Evolutionary conservation across 192 early-diverging fungal genomes (phyloP), one percentile per base, ranked within the genome.

Genomic region (Thamnidium elegans): DNA sequence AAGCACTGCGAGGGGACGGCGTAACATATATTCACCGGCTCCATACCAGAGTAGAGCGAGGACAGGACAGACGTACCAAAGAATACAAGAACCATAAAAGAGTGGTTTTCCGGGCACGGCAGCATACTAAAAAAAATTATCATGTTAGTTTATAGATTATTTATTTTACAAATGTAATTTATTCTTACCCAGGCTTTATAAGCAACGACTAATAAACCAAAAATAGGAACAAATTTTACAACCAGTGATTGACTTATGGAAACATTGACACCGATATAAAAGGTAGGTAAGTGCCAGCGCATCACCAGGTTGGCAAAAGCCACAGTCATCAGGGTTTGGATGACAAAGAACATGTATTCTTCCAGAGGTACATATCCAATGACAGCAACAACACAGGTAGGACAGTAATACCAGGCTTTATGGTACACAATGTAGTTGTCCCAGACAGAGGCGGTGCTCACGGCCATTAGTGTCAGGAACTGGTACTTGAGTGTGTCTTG

Each of bases 351-450:
- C 45, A 75, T 63, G 55, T 85, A 85, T 60, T 85, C 83, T 63
- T 85, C 83, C 58, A 85, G 31, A 30, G 83, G 83, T 9, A 82
- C 79, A 71, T 80, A 85, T 6, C 82, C 82, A 69, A 85, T 78
- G 2, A 84, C 80, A 21, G 59, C 74, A 14, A 72, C 51, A 4
- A 85, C 82, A 59, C 77, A 79, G 0, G 72, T 55, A 2, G 75
- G 58, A 20, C 76, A 73, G 54, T 85, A 85, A 17, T 60, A 75
- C 83, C 83, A 85, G 21, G 81, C 79, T 20, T 63, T 62, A 47
- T 76, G 69, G 68, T 73, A 78, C 21, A 85, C 76, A 64, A 85
- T 81, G 19, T 75, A 85, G 44, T 84, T 82, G 58, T 85, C 83
- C 83, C 83, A 85, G 15, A 67, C 42, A 21, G 80, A 79, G 2